These are phyloP conservation scores for Byssothecium circinans DNA, from an alignment of 2,329 filamentous ascomycete species.

Conservation along the genomic window DNA sequence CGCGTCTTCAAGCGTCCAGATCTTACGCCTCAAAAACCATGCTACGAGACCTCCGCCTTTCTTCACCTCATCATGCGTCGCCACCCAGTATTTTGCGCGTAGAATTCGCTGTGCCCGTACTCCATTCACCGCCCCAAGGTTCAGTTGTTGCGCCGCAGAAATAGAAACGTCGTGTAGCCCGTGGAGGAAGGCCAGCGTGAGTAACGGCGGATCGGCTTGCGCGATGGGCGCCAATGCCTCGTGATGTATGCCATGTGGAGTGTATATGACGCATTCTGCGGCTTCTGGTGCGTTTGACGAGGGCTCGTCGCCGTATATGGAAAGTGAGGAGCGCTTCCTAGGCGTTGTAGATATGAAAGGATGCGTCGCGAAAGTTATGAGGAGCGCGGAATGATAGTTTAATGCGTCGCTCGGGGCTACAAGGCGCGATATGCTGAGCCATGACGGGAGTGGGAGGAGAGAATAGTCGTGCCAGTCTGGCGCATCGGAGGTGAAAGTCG, in stretches of 20 bases:
- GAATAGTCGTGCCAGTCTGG: slow-evolving; percentile 52
- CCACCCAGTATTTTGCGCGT: slow-evolving; percentile 64
- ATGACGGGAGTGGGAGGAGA: slow-evolving; percentile 55
- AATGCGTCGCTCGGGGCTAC: slow-evolving; percentile 57
- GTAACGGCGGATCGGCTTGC: slow-evolving; percentile 50
- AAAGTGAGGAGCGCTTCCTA: slow-evolving; percentile 35
- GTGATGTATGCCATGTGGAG: slow-evolving; percentile 62
- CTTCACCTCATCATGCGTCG: slow-evolving; percentile 67
- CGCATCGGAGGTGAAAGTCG: slow-evolving; percentile 46
- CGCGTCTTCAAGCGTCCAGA: slow-evolving; percentile 51
- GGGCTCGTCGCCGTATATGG: slow-evolving; percentile 32
- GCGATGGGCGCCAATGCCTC: slow-evolving; percentile 50
- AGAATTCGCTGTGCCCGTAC: slow-evolving; percentile 57
- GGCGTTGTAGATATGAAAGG: slow-evolving; percentile 31
- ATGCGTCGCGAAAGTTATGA: slow-evolving; percentile 57
- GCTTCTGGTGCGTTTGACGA: slow-evolving; percentile 19
- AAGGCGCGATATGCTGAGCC: slow-evolving; percentile 64
- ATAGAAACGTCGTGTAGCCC: slow-evolving; percentile 65
- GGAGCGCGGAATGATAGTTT: slow-evolving; percentile 60
- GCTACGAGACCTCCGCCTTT: slow-evolving; percentile 59
- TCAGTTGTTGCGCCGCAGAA: slow-evolving; percentile 57
- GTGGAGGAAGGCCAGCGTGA: slow-evolving; percentile 63
- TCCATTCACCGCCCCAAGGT: slow-evolving; percentile 65
- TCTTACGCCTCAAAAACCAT: slow-evolving; percentile 50
- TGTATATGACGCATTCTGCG: slow-evolving; percentile 63